These are phyloP conservation scores for Magnusiomyces paraingens DNA, from an alignment of 1,139 yeast genomes.

Conservation along the genomic window DNA sequence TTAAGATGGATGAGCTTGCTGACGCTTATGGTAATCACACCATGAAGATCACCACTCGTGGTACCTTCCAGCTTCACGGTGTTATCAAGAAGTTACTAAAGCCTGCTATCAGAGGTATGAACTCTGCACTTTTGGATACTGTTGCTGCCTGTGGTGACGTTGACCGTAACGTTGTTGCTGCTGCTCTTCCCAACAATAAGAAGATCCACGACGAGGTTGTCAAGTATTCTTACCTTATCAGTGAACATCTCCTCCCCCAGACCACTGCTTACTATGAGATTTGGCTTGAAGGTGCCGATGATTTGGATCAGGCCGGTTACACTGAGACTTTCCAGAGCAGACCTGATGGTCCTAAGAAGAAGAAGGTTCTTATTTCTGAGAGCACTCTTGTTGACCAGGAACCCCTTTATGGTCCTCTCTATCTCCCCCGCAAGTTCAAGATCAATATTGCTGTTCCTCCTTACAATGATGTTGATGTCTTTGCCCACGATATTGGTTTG, in stretches of 20 bases:
- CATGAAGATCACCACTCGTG: constrained; percentile 90
- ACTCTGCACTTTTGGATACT: constrained; percentile 83
- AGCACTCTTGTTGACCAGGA: constrained; percentile 50
- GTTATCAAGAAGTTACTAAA: constrained; percentile 84
- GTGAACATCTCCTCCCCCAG: constrained; percentile 78
- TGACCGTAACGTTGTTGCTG: constrained; percentile 88
- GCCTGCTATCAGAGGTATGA: constrained; percentile 90
- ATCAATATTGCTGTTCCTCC: constrained; percentile 95
- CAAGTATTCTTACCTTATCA: constrained; percentile 54
- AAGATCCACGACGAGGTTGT: constrained; percentile 73
- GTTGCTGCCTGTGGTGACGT: constrained; percentile 99
- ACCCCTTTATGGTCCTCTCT: constrained; percentile 81
- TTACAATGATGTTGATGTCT: constrained; percentile 92
- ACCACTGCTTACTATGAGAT: constrained; percentile 97
- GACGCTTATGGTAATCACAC: constrained; percentile 89
- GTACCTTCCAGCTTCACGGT: constrained; percentile 96
- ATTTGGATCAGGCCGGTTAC: constrained; percentile 61
- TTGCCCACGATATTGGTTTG: constrained; percentile 91
- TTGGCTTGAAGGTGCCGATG: constrained; percentile 89
- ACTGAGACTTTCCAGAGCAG: constrained; percentile 65
- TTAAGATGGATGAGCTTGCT: constrained; percentile 75
- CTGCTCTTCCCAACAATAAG: constrained; percentile 82
- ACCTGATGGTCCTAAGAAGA: constrained; percentile 69
- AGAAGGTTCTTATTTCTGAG: constrained; percentile 81
- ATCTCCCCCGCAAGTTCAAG: constrained; percentile 94